Conservation (phyloP, 2,329 filamentous ascomycete species). For the Phyllosticta citribraziliensis region DNA sequence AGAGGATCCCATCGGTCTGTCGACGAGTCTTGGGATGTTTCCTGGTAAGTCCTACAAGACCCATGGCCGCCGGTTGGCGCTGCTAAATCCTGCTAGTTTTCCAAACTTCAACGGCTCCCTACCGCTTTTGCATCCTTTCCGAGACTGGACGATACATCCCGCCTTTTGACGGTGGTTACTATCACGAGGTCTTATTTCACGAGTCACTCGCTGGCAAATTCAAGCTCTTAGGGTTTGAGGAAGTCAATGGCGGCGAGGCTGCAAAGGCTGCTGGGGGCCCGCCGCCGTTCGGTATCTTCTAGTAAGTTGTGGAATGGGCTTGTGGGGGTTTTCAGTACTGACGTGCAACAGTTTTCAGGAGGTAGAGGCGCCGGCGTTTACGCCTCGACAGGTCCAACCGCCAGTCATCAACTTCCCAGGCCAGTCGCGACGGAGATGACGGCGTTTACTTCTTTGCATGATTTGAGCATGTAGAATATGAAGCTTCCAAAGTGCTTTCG, state of each 20-base stretch:
- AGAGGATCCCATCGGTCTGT: not conserved
- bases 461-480: too few species aligned
- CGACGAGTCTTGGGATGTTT: not conserved
- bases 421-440: not conserved
- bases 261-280: not conserved
- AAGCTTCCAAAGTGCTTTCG: too few species aligned
- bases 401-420: not conserved
- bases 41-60: not conserved
- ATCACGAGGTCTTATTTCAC: not conserved
- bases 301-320: not conserved
- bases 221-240: not conserved
- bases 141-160: not conserved
- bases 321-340: not conserved
- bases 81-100: not conserved
- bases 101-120: not conserved
- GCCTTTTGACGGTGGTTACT: not conserved
- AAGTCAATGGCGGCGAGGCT: not conserved
- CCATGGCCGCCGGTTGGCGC: not conserved
- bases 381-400: not conserved
- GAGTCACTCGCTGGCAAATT: not conserved
- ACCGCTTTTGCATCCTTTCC: not conserved
- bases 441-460: not conserved
- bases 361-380: not conserved
- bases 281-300: not conserved
- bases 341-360: not conserved